Base-by-base conservation (phyloP, 768 basidiomycete genomes). In the Naganishia randhawae region DNA sequence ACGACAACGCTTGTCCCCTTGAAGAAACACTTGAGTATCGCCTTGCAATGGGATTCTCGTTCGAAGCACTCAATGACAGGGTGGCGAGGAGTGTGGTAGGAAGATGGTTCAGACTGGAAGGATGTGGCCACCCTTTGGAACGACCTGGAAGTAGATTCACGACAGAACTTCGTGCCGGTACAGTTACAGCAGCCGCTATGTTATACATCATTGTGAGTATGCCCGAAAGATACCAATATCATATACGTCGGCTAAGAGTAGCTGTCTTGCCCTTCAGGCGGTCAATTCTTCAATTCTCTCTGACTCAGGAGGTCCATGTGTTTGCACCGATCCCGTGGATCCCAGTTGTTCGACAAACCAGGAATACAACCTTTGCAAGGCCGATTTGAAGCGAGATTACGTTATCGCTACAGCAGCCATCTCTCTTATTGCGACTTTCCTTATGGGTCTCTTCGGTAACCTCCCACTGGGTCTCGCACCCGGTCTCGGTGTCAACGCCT, bases 381-480 rank as follows among this genome's bases (percentile, higher is more conserved):
- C 74, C 64, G 75, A 76, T 50, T 66, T 91, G 19, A 85, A 85
- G 27, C 84, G 85, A 63, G 90, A 93, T 76, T 85, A 92, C 68
- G 91, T 92, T 74, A 91, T 88, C 7, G 84, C 88, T 14, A 92
- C 91, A 0, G 89, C 90, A 11, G 87, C 89, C 65, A 84, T 91
- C 68, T 83, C 89, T 3, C 86, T 88, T 0, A 84, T 93, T 8
- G 80, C 89, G 11, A 88, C 88, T 19, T 85, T 88, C 76, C 84
- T 91, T 68, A 91, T 93, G 90, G 91, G 91, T 52, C 80, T 87
- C 16, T 77, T 91, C 27, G 91, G 89, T 42, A 93, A 93, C 76
- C 82, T 93, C n/a, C 91, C 91, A 1, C 85, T 93, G n/a, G 90
- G 74, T 33, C 85, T 92, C 80, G 91, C 91, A 1, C 91, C 91